Base-by-base conservation (phyloP, 2,329 filamentous ascomycete species). In the Ophiocordyceps unilateralis region DNA sequence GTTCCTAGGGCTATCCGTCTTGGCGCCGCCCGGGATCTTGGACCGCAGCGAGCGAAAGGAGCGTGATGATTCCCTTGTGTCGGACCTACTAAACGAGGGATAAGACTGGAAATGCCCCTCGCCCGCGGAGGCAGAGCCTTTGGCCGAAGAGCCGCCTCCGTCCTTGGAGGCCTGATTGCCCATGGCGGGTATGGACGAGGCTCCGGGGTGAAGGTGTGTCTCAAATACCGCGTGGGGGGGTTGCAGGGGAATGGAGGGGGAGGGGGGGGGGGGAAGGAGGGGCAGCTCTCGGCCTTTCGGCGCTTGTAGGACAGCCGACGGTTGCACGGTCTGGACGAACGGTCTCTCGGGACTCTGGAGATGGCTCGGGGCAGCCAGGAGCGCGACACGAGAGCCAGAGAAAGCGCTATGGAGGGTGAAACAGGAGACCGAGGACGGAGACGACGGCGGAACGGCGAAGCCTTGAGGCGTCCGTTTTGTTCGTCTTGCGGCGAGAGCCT, bases 41-140 rank as follows among this genome's bases (percentile, higher is more conserved):
- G 86, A 93, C 47, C 85, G 76, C 51, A 96, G 74, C 34, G 78
- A 81, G 51, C 84, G 78, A 60, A 95, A 79, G 5, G 88, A 95
- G 50, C 87, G 82, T 26, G 82, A 77, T 7, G 87, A 95, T 50
- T 94, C 88, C 59, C 88, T 89, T 23, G 89, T 96, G 58, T 96
- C 89, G 44, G 87, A 86, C 58, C 83, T 82, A 64, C 81, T 83
- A 59, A 96, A 89, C 23, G 89, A 94, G 23, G 88, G 89, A 61
- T 91, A 93, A 24, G 85, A 83, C 60, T 86, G 81, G 46, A 95
- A 67, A 39, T 51, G 44, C 21, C 51, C 55, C 47, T 74, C 69
- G 46, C 59, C 57, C 46, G 65, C 64, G 46, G 62, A 58, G 47
- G 62, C 65, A 36, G 66, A 67, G 50, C 65, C 64, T 62, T 75